These are phyloP conservation scores for Camelina hispida DNA, from an alignment of 345 rosid species.

Conservation along the genomic window DNA sequence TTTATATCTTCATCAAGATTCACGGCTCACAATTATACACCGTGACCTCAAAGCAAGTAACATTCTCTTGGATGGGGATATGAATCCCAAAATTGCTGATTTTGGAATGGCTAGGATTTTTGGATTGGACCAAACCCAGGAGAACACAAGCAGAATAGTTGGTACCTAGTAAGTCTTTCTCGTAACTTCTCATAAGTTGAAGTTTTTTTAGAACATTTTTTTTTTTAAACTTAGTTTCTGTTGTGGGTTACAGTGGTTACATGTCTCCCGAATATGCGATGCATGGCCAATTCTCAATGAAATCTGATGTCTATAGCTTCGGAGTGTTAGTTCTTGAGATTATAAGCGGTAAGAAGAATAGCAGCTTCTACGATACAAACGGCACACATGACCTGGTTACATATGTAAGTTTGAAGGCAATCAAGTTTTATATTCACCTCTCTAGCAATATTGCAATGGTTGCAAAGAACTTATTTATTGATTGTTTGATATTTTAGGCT, in stretches of 20 bases:
- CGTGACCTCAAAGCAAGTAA: constrained; percentile 70
- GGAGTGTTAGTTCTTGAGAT: constrained; percentile 49
- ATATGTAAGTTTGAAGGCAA: constrained; percentile 40
- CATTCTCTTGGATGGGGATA: constrained; percentile 53
- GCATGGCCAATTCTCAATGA: constrained; percentile 41
- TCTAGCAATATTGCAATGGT: too few relatives aligned
- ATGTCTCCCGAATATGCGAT: constrained; percentile 50
- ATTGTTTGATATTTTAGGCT: constrained; percentile 40
- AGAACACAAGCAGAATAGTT: constrained; percentile 53
- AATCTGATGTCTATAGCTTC: constrained; percentile 51
- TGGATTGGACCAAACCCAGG: constrained; percentile 42
- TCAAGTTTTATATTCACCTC: not conserved
- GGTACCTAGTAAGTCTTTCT: constrained; percentile 66
- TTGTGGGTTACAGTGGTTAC: not conserved
- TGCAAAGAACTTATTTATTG: too few relatives aligned
- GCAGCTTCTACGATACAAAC: constrained; percentile 17
- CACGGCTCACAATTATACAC: constrained; percentile 60
- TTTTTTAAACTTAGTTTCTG: too few relatives aligned
- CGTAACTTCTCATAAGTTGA: not conserved
- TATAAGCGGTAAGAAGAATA: constrained; percentile 41
- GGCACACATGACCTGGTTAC: constrained; percentile 30
- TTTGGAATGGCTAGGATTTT: constrained; percentile 69
- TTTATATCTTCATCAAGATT: constrained; percentile 52
- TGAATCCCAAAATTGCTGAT: constrained; percentile 69
- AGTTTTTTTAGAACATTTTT: too few relatives aligned